phyloP scores from a whole-genome alignment of 192 early-diverging fungal species.

The Coemansia sp. region DNA sequence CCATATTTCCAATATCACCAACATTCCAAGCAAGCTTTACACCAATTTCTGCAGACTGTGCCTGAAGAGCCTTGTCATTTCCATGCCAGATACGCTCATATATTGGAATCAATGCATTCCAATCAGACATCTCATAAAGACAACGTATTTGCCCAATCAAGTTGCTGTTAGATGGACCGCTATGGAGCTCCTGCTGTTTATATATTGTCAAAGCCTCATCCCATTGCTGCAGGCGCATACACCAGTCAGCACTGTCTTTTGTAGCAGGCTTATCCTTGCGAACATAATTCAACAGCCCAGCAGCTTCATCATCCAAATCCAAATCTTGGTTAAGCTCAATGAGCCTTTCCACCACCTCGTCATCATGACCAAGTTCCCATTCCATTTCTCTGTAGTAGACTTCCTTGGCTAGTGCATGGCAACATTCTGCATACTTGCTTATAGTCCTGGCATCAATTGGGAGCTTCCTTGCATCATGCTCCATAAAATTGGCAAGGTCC shows the following conservation, averaged over 20 bases:
- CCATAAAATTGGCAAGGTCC: constrained; percentile 96
- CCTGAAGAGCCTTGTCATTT: constrained; percentile 60
- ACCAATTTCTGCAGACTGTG: constrained; percentile 78
- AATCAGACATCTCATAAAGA: constrained; percentile 87
- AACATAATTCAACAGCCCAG: constrained; percentile 88
- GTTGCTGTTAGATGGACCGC: constrained; percentile 44
- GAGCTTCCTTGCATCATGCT: constrained; percentile 92
- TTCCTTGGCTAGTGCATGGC: constrained; percentile 94
- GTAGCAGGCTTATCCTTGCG: constrained; percentile 69
- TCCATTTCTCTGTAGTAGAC: constrained; percentile 94
- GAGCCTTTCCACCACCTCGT: constrained; percentile 81
- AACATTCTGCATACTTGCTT: constrained; percentile 83
- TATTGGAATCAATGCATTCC: constrained; percentile 76
- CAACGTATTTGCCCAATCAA: constrained; percentile 85
- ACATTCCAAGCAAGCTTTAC: constrained; percentile 89
- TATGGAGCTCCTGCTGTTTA: constrained; percentile 60
- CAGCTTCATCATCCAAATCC: constrained; percentile 90
- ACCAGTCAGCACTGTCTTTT: constrained; percentile 87
- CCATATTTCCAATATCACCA: constrained; percentile 84
- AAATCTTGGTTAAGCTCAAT: constrained; percentile 92
- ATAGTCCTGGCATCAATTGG: constrained; percentile 88
- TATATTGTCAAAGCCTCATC: constrained; percentile 89
- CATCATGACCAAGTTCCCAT: constrained; percentile 73
- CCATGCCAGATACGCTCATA: constrained; percentile 72
- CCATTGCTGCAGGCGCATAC: constrained; percentile 86